Percentiles rank a stretch among this genome's conserved stretches.
Conservation (phyloP, 2,329 filamentous ascomycete genomes). For the Waltergamsia citrina region DNA sequence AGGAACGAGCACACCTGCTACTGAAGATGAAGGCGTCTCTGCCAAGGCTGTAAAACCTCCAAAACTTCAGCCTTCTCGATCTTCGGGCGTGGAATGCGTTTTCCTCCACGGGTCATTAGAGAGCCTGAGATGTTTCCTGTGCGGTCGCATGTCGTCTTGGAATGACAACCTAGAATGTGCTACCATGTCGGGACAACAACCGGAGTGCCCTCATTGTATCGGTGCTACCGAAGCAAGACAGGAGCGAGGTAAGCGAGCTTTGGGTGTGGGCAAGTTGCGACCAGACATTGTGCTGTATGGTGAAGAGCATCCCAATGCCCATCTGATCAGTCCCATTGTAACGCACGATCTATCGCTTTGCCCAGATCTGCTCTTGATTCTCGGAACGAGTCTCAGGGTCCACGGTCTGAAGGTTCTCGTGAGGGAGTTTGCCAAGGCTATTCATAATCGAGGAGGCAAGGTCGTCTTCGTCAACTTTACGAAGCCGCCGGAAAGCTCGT, state of each 20-base stretch:
- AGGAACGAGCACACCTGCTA: too few relatives aligned
- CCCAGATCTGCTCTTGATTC: conserved; percentile 59
- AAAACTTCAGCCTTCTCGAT: conserved; percentile 18
- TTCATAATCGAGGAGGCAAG: conserved; percentile 57
- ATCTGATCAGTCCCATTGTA: conserved; percentile 58
- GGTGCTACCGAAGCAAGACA: conserved; percentile 52
- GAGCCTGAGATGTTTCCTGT: conserved; percentile 53
- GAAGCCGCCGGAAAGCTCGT: conserved; percentile 61
- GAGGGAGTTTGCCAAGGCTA: conserved; percentile 60
- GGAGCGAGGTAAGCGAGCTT: conserved; percentile 55
- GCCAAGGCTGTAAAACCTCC: too few relatives aligned
- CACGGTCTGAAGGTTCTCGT: conserved; percentile 65
- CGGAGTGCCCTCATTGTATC: conserved; percentile 56
- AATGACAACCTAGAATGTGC: conserved; percentile 44
- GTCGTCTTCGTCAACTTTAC: conserved; percentile 68
- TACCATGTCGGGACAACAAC: conserved; percentile 54
- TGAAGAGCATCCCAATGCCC: conserved; percentile 61
- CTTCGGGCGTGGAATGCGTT: conserved; percentile 56
- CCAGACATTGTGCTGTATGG: conserved; percentile 69
- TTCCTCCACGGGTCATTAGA: conserved; percentile 63
- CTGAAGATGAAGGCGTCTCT: too few relatives aligned
- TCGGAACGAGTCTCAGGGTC: conserved; percentile 62
- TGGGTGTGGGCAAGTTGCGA: conserved; percentile 58
- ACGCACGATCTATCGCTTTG: conserved; percentile 56
- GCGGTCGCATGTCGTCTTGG: conserved; percentile 48